Percentiles rank a stretch among this genome's conserved stretches.
These are phyloP conservation scores for Stephanodiscus minutulus DNA, from an alignment of 108 stramenopile genomes.

Conservation along the genomic window DNA sequence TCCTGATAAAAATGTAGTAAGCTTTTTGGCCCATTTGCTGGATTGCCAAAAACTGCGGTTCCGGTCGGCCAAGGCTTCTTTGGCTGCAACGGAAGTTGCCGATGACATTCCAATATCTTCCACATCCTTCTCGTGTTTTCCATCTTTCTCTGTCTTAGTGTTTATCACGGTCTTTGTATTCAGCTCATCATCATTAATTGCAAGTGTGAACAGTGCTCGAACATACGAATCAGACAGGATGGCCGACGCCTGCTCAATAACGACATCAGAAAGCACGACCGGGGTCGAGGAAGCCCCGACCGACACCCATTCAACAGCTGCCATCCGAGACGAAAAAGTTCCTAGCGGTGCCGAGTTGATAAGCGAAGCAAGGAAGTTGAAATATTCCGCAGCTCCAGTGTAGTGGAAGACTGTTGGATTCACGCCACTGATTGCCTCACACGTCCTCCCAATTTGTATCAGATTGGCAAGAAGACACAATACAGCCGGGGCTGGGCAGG, in stretches of 20 bases:
- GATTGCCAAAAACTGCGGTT: slow-evolving; percentile 77
- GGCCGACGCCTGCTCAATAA: slow-evolving; percentile 73
- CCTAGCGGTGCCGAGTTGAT: slow-evolving; percentile 74
- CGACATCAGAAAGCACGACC: slow-evolving; percentile 67
- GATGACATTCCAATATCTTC: slow-evolving; percentile 51
- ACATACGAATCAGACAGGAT: slow-evolving; percentile 68
- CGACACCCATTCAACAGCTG: slow-evolving; percentile 81
- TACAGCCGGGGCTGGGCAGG: slow-evolving; percentile 67
- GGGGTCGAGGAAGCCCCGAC: slow-evolving; percentile 73
- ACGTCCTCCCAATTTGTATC: slow-evolving; percentile 60
- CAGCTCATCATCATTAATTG: slow-evolving; percentile 57
- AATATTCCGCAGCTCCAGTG: slow-evolving; percentile 55
- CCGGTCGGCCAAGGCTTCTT: slow-evolving; percentile 79
- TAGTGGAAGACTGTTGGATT: slow-evolving; percentile 46
- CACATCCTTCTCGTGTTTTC: slow-evolving; percentile 74
- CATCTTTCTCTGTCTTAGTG: slow-evolving; percentile 75
- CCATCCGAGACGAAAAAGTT: slow-evolving; percentile 65
- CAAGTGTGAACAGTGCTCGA: slow-evolving; percentile 63
- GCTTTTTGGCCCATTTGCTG: slow-evolving; percentile 76
- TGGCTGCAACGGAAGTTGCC: slow-evolving; percentile 70
- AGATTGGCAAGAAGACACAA: slow-evolving; percentile 77
- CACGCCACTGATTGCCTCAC: slow-evolving; percentile 56
- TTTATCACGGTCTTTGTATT: slow-evolving; percentile 52
- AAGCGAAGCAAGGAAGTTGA: slow-evolving; percentile 66
- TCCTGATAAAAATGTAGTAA: slow-evolving; percentile 43